Base-by-base conservation (phyloP, 257 asterid genomes). In the Fraxinus pennsylvanica region DNA sequence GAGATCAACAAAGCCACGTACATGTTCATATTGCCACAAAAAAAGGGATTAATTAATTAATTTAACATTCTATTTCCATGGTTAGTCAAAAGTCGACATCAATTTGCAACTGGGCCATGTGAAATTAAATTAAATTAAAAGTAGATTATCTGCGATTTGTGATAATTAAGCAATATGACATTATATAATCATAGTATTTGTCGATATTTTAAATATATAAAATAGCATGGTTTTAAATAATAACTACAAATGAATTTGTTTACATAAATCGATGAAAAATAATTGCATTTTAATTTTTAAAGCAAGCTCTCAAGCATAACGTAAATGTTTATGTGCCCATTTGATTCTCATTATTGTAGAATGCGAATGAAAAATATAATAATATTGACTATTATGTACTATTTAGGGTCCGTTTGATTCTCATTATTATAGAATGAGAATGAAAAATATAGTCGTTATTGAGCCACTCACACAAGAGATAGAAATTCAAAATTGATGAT, bases 1-100 rank as follows among this genome's bases (percentile, higher is more conserved):
- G 85, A 79, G 73, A 39, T 43, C 41, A 79, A 71, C 72, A 45
- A 14, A 67, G 78, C 88, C 89, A 83, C 87, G 90, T 87, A 47
- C 5, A 30, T 21, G 45, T 81, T 73, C 76, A 82, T 52, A 79
- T 57, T 79, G 35, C 82, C 80, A 68, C 79, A 74, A 70, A 70
- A 65, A 14, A 32, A 32, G 9, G 15, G 3, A 15, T 27, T 9
- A 25, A 61, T 61, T 63, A n/a, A 6, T 21, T 77, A 45, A 25
- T 77, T 32, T 76, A 80, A 43, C 19, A 6, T 45, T 45, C 54
- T 12, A 43, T 43, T 43, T 43, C 50, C 3, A 43, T 43, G 50
- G 50, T 10, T 12, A 43, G 15, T 43, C 17, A 12, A 43, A 2
- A 43, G 50, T 43, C 50, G 50, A 43, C 50, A 43, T 9, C 50